Evolutionary conservation across 164 flowering plant species (phyloP), one percentile per base, ranked within the genome.

Genomic region (Euptelea pleiosperma): DNA sequence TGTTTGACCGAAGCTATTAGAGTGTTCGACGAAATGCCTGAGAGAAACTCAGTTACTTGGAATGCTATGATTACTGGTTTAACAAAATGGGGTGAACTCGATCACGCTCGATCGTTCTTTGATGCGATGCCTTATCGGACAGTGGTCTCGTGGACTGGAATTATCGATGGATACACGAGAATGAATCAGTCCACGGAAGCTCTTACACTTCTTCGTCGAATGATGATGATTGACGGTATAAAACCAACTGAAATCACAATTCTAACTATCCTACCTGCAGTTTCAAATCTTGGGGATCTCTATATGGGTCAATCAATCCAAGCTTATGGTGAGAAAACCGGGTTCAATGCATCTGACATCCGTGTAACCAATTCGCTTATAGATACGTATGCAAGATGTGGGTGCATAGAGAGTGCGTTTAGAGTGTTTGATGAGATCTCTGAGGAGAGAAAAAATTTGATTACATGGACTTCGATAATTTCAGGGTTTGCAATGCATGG

Each of bases 371-470:
- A 61, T 41, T 22, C 74, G 2, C 59, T 70, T 14, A 65, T 79
- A 28, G 80, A 77, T 39, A 74, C 76, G 75, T 82, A 79, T 36
- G 70, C 71, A 2, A 77, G 77, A 56, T 73, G 82, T 48, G 86
- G 86, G 49, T 61, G 56, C 41, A 58, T 82, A 31, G 70, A 67
- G 24, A 26, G 15, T 43, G 68, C 58, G 1, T n/a, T 53, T 10
- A 15, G 16, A 24, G 14, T 67, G n/a, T 71, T 71, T 37, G 51
- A 61, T 15, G 68, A 54, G 48, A 55, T 62, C 4, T 25, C 46
- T 14, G 12, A 8, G 2, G 16, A 58, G 11, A 22, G 37, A 35
- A 67, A 36, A 26, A 67, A 63, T 54, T 15, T 71, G 58, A 52
- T 71, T 14, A 62, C 75, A 7, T 66, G 71, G 71, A 71, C 65